phyloP scores from a whole-genome alignment of 305 asterid species.

The Rubia occidens region DNA sequence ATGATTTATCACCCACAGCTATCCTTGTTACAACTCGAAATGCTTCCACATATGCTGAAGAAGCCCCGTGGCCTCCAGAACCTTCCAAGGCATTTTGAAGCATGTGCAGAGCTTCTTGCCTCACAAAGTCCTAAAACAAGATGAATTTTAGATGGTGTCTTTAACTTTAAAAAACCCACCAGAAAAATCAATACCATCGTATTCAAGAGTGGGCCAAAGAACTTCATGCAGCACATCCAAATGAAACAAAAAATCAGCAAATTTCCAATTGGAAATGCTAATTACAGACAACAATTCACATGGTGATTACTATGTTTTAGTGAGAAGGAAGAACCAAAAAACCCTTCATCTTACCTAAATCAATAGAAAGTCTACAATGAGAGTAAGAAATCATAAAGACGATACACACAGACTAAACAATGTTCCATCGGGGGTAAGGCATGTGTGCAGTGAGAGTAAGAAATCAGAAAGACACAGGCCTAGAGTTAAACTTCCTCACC shows the following conservation, averaged over 20 bases:
- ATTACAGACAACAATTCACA: not conserved
- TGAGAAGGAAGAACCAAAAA: not conserved
- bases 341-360: not conserved
- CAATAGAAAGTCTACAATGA: not conserved
- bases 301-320: not conserved
- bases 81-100: slow-evolving; percentile 97
- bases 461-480: slow-evolving; percentile 19
- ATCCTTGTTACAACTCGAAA: slow-evolving; percentile 67
- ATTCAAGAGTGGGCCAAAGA: not conserved
- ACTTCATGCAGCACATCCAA: not conserved
- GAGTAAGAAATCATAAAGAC: not conserved
- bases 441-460: slow-evolving; percentile 1
- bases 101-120: slow-evolving; percentile 93
- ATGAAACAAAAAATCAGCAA: not conserved
- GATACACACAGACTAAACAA: not conserved
- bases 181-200: not conserved
- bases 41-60: slow-evolving; percentile 78
- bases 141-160: not conserved
- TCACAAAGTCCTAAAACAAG: slow-evolving; percentile 75
- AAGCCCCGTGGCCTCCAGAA: slow-evolving; percentile 69
- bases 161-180: not conserved
- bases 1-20: slow-evolving; percentile 77
- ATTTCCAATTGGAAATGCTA: not conserved
- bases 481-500: slow-evolving; percentile 37
- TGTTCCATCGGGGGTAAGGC: slow-evolving; percentile 1